Evolutionary conservation across 148 eudicot species (phyloP).

Genomic region (Dianthus caryophyllus): DNA sequence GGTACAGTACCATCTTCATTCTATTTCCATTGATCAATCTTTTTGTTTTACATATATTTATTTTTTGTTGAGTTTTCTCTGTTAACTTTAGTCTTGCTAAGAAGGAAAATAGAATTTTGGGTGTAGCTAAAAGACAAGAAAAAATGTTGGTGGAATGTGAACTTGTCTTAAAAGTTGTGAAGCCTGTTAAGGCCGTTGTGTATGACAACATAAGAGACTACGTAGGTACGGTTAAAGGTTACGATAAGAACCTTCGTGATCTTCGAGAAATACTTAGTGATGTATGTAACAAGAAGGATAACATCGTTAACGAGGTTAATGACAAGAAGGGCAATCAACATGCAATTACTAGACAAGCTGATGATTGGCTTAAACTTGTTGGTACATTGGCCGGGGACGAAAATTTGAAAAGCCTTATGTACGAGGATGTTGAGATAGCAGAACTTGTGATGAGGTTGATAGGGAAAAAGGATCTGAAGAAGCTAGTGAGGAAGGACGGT

Average conservation of each 20-base stretch:
- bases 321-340: slow-evolving; percentile 1
- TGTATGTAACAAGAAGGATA: slow-evolving; percentile 1
- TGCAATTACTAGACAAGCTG: background rate
- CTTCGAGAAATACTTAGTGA: slow-evolving; percentile 4
- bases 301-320: background rate
- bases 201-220: background rate
- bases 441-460: slow-evolving; percentile 2
- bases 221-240: background rate
- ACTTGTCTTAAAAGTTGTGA: background rate
- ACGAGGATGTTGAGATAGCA: slow-evolving; percentile 1
- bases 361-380: slow-evolving; percentile 1
- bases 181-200: background rate
- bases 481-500: background rate
- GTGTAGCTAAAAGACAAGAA: too few relatives aligned
- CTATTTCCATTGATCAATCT: too few relatives aligned
- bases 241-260: background rate
- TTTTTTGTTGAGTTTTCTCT: too few relatives aligned
- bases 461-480: slow-evolving; percentile 11
- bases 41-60: too few relatives aligned
- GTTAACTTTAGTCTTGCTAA: too few relatives aligned
- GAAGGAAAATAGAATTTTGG: too few relatives aligned
- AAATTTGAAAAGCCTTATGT: background rate
- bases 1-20: too few relatives aligned
- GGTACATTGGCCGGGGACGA: background rate
- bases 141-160: background rate